Percentiles rank a stretch among this genome's conserved stretches.
Conservation (phyloP, 805 yeast species). For the Lipomyces lipofer region DNA sequence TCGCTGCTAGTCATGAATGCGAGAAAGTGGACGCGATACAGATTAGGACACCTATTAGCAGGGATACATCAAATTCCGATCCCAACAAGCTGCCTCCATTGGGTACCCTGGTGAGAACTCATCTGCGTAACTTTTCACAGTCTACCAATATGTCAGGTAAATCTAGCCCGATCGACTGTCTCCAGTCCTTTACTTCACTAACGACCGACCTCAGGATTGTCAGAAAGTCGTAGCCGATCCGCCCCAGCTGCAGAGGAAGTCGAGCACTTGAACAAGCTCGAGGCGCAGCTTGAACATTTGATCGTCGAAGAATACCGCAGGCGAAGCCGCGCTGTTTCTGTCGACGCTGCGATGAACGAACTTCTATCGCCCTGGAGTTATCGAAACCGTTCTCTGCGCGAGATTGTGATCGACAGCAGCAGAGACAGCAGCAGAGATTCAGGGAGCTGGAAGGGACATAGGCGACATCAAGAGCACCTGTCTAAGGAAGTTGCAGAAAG, state of each 20-base stretch:
- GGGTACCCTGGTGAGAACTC: slow-evolving; percentile 1
- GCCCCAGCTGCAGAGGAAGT: neutral
- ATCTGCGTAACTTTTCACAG: slow-evolving; percentile 13
- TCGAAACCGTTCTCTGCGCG: too few relatives aligned
- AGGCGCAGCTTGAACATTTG: neutral
- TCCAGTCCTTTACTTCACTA: too few relatives aligned
- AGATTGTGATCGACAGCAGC: too few relatives aligned
- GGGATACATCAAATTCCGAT: neutral
- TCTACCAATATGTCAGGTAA: neutral
- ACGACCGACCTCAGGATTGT: neutral
- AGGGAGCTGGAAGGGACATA: too few relatives aligned
- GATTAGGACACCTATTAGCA: neutral
- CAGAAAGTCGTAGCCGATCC: neutral
- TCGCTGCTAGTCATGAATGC: too few relatives aligned
- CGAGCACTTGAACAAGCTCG: neutral
- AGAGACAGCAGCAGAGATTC: too few relatives aligned
- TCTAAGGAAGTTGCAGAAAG: too few relatives aligned
- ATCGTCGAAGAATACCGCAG: neutral
- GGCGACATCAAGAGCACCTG: too few relatives aligned
- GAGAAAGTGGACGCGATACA: too few relatives aligned
- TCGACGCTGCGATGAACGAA: too few relatives aligned
- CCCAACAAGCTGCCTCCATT: neutral
- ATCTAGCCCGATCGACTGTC: too few relatives aligned
- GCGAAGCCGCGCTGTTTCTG: neutral
- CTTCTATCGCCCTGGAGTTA: too few relatives aligned